Evolutionary conservation across 345 rosid genomes (phyloP), one percentile per base, ranked within the genome.

Genomic region (Aquilaria malaccensis): DNA sequence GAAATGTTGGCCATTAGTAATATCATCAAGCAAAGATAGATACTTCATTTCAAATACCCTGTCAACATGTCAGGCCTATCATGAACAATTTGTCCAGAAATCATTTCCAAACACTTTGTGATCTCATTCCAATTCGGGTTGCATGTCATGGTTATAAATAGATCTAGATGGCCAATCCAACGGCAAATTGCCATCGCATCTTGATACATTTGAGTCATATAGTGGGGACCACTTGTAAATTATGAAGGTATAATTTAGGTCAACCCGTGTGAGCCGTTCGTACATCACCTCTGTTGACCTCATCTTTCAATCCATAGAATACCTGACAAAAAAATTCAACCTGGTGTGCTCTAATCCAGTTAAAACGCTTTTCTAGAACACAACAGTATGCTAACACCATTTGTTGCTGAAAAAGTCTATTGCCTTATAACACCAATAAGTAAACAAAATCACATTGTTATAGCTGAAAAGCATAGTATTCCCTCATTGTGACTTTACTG

Each of bases 61-160:
- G 15, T 13, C 54, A 22, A 41, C 60, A 6, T 31, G 22, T 64
- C 67, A 43, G 67, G 67, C 10, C 60, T 64, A 10, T 64, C 60
- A 11, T 46, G 30, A 11, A 52, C 29, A 2, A 4, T 45, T 0
- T 30, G 11, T 3, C 48, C 33, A 0, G 54, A 11, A 2, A 51
- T 30, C 2, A 2, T 1, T 11, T 10, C 7, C 3, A 65, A 14
- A 30, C 41, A 31, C 2, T 65, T 4, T 45, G n/a, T 3, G 0
- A 65, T 56, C 11, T 56, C 55, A 3, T 53, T 30, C 61, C 61
- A 65, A 1, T 46, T 65, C 13, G 59, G 61, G 12, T 49, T 65
- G 2, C 56, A 43, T 0, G 46, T 46, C 0, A 57, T 4, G 4
- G 60, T 65, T 13, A 65, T 56, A 41, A 65, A 65, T 4, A 65